These are phyloP conservation scores for Penicillium sp. DNA, from an alignment of 2,329 filamentous ascomycete genomes.

Conservation along the genomic window DNA sequence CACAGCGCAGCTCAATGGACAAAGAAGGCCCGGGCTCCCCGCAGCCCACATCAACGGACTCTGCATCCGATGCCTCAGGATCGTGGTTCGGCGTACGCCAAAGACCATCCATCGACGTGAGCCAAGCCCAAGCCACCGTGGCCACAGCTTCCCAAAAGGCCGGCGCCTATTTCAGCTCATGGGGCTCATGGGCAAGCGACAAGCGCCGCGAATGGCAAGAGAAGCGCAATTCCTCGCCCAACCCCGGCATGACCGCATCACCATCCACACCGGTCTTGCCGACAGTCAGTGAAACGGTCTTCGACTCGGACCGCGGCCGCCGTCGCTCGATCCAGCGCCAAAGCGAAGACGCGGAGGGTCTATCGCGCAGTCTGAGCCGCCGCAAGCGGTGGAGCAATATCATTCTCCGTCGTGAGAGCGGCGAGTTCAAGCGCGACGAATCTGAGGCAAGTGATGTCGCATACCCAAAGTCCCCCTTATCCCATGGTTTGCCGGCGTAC, in stretches of 20 bases:
- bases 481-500: slow-evolving; percentile 30
- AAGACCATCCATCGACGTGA: slow-evolving; percentile 49
- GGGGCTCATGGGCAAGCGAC: slow-evolving; percentile 62
- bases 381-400: slow-evolving; percentile 43
- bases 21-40: slow-evolving; percentile 25
- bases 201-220: slow-evolving; percentile 50
- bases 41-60: slow-evolving; percentile 26
- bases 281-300: slow-evolving; percentile 24
- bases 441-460: slow-evolving; percentile 23
- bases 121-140: slow-evolving; percentile 57
- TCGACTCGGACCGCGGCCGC: slow-evolving; percentile 33
- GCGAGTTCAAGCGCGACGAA: slow-evolving; percentile 31
- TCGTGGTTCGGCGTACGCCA: slow-evolving; percentile 36
- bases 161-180: slow-evolving; percentile 64
- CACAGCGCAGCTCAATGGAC: slow-evolving; percentile 34
- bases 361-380: slow-evolving; percentile 36
- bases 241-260: slow-evolving; percentile 14
- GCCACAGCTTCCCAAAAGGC: slow-evolving; percentile 57
- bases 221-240: slow-evolving; percentile 32
- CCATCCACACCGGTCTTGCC: slow-evolving; percentile 26
- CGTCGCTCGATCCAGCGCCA: slow-evolving; percentile 30
- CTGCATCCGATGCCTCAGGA: slow-evolving; percentile 14
- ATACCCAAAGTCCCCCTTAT: slow-evolving; percentile 36
- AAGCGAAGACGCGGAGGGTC: slow-evolving; percentile 31
- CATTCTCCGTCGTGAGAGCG: slow-evolving; percentile 35